Evolutionary conservation across 179 eudicot species (phyloP).

Genomic region (Nepenthes alata): DNA sequence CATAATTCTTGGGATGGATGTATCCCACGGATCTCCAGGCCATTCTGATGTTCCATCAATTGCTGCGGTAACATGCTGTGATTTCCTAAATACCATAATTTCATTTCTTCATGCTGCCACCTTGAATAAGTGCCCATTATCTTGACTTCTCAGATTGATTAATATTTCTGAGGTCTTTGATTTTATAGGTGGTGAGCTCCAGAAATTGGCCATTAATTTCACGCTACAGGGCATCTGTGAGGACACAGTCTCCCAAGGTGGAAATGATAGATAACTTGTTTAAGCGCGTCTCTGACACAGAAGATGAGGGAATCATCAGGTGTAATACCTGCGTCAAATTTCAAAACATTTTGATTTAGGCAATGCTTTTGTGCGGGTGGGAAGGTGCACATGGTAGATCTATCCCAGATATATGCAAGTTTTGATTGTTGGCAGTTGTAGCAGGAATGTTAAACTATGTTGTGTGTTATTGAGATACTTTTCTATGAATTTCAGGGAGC

Average conservation of each 20-base stretch:
- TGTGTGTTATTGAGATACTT: background rate
- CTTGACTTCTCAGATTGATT: no score
- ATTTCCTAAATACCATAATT: background rate
- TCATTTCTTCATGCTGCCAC: background rate
- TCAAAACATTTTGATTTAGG: background rate
- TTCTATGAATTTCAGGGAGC: slow-evolving; percentile 36
- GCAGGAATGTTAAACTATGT: background rate
- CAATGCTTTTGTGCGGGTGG: background rate
- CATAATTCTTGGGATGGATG: slow-evolving; percentile 23
- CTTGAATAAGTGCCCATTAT: no score
- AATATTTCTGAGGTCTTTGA: background rate
- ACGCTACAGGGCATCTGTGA: slow-evolving; percentile 59
- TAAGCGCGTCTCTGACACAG: slow-evolving; percentile 50
- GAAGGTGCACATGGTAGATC: no score
- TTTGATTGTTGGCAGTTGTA: background rate
- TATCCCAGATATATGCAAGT: background rate
- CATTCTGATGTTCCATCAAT: slow-evolving; percentile 28
- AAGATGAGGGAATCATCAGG: slow-evolving; percentile 77
- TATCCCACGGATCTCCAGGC: slow-evolving; percentile 26
- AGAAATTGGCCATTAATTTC: slow-evolving; percentile 72
- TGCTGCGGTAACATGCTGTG: slow-evolving; percentile 50
- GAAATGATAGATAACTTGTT: slow-evolving; percentile 70
- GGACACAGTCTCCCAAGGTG: slow-evolving; percentile 69
- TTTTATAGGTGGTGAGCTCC: slow-evolving; percentile 60
- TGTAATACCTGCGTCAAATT: slow-evolving; percentile 7